Percentiles rank a stretch among this genome's conserved stretches.
These are phyloP conservation scores for Suillus cothurnatus DNA, from an alignment of 768 basidiomycete species.

Conservation along the genomic window DNA sequence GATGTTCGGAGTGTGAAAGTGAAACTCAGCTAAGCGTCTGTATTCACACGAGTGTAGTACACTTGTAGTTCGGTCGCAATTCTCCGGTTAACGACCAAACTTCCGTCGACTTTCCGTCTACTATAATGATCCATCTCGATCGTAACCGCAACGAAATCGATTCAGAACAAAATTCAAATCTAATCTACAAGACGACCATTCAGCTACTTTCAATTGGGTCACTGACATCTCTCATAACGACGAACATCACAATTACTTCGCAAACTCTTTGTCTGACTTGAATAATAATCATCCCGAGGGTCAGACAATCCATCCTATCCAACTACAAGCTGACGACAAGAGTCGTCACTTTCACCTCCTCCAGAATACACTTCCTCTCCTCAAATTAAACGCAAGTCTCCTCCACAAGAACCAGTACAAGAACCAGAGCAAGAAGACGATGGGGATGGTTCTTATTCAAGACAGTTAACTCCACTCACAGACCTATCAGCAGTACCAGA, in stretches of 20 bases:
- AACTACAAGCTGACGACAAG: constrained; percentile 38
- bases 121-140: constrained; percentile 55
- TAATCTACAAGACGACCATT: constrained; percentile 41
- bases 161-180: constrained; percentile 43
- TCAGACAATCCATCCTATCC: constrained; percentile 17
- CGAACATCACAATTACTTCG: constrained; percentile 28
- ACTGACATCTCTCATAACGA: constrained; percentile 25
- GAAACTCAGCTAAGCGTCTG: too few relatives aligned
- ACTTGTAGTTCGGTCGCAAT: neutral
- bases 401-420: constrained; percentile 18
- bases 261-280: constrained; percentile 25
- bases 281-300: constrained; percentile 14
- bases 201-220: constrained; percentile 36
- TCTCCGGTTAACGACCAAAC: constrained; percentile 6
- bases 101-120: constrained; percentile 7
- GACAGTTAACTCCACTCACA: constrained; percentile 72
- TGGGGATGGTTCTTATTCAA: constrained; percentile 46
- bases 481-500: constrained; percentile 73
- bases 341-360: constrained; percentile 58
- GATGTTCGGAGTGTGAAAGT: too few relatives aligned
- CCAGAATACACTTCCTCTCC: constrained; percentile 49
- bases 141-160: constrained; percentile 45
- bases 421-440: constrained; percentile 38
- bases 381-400: constrained; percentile 25
- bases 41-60: neutral